Evolutionary conservation across 306 rosid species (phyloP).

Genomic region (Trifolium dubium): DNA sequence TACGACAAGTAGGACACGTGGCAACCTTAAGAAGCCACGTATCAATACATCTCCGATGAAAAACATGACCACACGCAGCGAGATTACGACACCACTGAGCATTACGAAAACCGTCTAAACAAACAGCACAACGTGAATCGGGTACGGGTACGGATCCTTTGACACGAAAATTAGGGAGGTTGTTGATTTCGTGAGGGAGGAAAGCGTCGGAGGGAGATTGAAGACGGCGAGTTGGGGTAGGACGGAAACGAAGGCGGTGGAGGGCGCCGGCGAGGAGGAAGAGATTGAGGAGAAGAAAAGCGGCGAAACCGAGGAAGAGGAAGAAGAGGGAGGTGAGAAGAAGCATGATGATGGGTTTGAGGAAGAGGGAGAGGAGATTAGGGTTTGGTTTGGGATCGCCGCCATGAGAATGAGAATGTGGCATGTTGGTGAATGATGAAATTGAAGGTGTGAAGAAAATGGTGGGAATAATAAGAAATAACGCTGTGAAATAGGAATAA

Average conservation of each 20-base stretch:
- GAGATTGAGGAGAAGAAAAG: conserved; percentile 67
- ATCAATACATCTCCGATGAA: conserved; percentile 77
- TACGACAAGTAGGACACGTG: conserved; percentile 82
- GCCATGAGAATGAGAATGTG: conserved; percentile 7
- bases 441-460: not conserved
- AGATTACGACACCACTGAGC: conserved; percentile 84
- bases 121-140: conserved; percentile 68
- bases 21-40: conserved; percentile 76
- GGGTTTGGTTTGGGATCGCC: conserved; percentile 61
- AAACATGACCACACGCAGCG: conserved; percentile 65
- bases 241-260: conserved; percentile 67
- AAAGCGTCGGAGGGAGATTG: conserved; percentile 47
- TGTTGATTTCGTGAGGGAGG: conserved; percentile 50
- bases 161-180: conserved; percentile 66
- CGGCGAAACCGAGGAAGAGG: conserved; percentile 77
- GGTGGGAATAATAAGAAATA: not conserved
- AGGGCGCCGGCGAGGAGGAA: conserved; percentile 62
- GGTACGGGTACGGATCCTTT: conserved; percentile 28
- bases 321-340: conserved; percentile 77
- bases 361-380: conserved; percentile 63
- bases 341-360: conserved; percentile 74
- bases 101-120: conserved; percentile 65
- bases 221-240: not conserved
- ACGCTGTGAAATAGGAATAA: not conserved
- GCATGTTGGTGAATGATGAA: conserved; percentile 27